phyloP scores from a whole-genome alignment of 768 basidiomycete species.

The Jaapia argillacea region DNA sequence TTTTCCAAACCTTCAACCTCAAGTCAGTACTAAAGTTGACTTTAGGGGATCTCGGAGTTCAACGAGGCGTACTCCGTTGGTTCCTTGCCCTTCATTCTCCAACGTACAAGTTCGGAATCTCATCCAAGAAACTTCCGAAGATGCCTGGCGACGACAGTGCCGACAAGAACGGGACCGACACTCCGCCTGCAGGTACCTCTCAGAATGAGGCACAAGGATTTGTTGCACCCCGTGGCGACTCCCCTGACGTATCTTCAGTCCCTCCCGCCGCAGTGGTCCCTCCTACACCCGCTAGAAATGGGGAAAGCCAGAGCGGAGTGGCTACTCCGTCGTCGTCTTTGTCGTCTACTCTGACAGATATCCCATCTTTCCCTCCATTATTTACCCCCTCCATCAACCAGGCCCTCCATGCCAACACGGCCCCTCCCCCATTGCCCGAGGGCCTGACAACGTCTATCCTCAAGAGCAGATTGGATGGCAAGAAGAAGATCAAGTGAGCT shows the following conservation, averaged over 20 bases:
- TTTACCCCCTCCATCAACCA: slow-evolving; percentile 64
- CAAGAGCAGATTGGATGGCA: slow-evolving; percentile 51
- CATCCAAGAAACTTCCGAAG: slow-evolving; percentile 36
- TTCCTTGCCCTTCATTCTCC: slow-evolving; percentile 52
- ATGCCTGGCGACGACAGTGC: slow-evolving; percentile 7
- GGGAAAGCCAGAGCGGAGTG: not conserved
- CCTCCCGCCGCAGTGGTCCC: slow-evolving; percentile 12
- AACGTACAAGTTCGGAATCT: slow-evolving; percentile 33
- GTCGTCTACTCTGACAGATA: slow-evolving; percentile 13
- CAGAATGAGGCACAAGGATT: not conserved
- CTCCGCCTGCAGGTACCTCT: slow-evolving; percentile 2
- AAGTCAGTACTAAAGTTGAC: slow-evolving; percentile 1
- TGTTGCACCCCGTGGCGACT: slow-evolving; percentile 4
- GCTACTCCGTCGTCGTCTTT: slow-evolving; percentile 1
- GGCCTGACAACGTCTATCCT: slow-evolving; percentile 48
- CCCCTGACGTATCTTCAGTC: slow-evolving; percentile 12
- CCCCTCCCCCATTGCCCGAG: slow-evolving; percentile 37
- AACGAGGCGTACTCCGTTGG: slow-evolving; percentile 64
- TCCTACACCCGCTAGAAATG: slow-evolving; percentile 2
- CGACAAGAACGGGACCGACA: not conserved
- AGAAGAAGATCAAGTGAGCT: slow-evolving; percentile 63
- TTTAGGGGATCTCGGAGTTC: slow-evolving; percentile 76
- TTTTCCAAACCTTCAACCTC: too few species aligned
- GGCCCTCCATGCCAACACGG: slow-evolving; percentile 32
- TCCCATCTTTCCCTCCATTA: slow-evolving; percentile 37